Percentiles rank a stretch among this genome's conserved stretches.
Conservation (phyloP, 345 rosid genomes). For the Rhizophora mangle region DNA sequence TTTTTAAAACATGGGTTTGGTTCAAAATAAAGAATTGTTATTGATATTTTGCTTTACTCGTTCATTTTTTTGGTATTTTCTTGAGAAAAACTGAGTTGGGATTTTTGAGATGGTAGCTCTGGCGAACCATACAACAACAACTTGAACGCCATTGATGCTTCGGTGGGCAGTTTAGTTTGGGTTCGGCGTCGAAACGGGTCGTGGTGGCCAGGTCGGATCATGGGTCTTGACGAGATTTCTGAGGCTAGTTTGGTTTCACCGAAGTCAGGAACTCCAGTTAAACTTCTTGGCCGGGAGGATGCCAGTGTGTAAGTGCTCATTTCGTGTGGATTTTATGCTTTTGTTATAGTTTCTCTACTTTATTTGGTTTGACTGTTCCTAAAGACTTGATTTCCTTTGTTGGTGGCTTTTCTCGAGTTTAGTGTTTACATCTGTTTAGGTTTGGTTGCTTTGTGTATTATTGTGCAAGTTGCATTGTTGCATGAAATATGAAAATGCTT, state of each 20-base stretch:
- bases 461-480: too few species aligned
- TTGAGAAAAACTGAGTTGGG: constrained; percentile 16
- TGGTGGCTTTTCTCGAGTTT: too few species aligned
- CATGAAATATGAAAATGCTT: too few species aligned
- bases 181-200: constrained; percentile 96
- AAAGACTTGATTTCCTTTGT: too few species aligned
- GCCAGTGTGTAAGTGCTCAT: constrained; percentile 38
- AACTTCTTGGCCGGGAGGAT: constrained; percentile 95
- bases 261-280: constrained; percentile 87
- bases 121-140: constrained; percentile 46
- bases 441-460: too few species aligned
- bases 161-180: constrained; percentile 96
- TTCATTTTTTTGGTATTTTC: constrained; percentile 1
- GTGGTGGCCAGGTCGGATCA: constrained; percentile 98
- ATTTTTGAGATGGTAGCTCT: constrained; percentile 52
- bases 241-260: constrained; percentile 72
- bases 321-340: too few species aligned
- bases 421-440: too few species aligned
- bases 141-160: constrained; percentile 54
- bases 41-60: constrained; percentile 18
- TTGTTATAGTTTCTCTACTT: too few species aligned
- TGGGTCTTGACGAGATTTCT: constrained; percentile 66
- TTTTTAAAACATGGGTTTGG: constrained; percentile 22
- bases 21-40: constrained; percentile 14
- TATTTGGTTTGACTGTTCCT: too few species aligned